Base-by-base conservation (phyloP, 139 green algal genomes). In the Desmodesmus armatus region DNA sequence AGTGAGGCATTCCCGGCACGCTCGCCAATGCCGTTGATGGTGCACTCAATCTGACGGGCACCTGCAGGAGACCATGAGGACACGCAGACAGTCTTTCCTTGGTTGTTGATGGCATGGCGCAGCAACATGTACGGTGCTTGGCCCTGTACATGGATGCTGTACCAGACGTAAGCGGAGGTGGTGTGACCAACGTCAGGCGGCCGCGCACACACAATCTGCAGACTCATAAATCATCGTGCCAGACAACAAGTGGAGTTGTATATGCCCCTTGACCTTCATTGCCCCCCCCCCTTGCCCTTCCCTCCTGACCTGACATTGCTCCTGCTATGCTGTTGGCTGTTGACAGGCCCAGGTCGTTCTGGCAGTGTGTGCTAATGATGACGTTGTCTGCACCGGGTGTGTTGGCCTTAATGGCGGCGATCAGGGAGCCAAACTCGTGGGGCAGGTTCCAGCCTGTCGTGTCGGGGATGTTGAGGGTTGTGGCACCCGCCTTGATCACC, bases 11-110 rank as follows among this genome's bases (percentile, higher is more conserved):
- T 99, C 41, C 97, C 97, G 31, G 97, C 97, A 0, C 97, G 90
- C 93, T 99, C 97, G 9, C 97, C 97, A 72, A 99, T 99, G 88
- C 97, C 97, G 88, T 99, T 99, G 90, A 99, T 99, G 29, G 97
- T 99, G 89, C 95, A 98, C 94, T 99, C 97, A 27, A 99, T 92
- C 91, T 98, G 96, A 0, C 95, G 83, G 35, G 95, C 94, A 40
- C 93, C 94, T 82, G 78, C 25, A 51, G n/a, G n/a, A n/a, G n/a
- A n/a, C n/a, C n/a, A n/a, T n/a, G n/a, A n/a, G n/a, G n/a, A n/a
- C n/a, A n/a, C n/a, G n/a, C n/a, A n/a, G n/a, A n/a, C n/a, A n/a
- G n/a, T n/a, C n/a, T n/a, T n/a, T n/a, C n/a, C n/a, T n/a, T n/a
- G n/a, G n/a, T n/a, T n/a, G n/a, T n/a, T n/a, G n/a, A n/a, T n/a